phyloP scores from a whole-genome alignment of 1,139 yeast species.

The Blastobotrys capitulatus region DNA sequence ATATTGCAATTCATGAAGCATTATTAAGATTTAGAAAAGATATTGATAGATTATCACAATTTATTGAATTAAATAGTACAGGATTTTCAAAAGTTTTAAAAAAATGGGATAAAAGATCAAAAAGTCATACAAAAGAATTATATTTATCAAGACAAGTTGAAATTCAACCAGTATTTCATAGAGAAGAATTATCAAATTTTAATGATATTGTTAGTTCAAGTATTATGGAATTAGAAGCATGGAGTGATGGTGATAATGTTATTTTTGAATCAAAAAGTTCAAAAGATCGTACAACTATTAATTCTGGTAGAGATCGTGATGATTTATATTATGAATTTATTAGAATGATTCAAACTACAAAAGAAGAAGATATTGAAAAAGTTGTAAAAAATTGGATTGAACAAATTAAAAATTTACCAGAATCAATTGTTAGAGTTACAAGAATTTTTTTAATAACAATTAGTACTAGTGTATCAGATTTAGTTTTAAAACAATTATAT shows the following conservation, averaged over 20 bases:
- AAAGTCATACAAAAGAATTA: constrained; percentile 88
- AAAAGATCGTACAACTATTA: constrained; percentile 9
- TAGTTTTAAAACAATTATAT: constrained; percentile 37
- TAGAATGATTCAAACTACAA: constrained; percentile 32
- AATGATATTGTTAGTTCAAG: constrained; percentile 78
- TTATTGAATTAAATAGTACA: constrained; percentile 87
- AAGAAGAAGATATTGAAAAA: constrained; percentile 18
- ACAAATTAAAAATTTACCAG: constrained; percentile 43
- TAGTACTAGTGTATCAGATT: constrained; percentile 41
- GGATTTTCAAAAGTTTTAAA: constrained; percentile 93
- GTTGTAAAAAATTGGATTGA: constrained; percentile 41
- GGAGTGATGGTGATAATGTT: constrained; percentile 65
- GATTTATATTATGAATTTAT: constrained; percentile 65
- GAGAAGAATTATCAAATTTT: constrained; percentile 77
- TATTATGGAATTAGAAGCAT: constrained; percentile 77
- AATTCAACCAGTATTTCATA: constrained; percentile 93
- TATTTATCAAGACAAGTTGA: constrained; percentile 89
- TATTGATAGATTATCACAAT: constrained; percentile 80
- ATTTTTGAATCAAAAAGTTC: constrained; percentile 27
- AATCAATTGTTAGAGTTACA: constrained; percentile 46
- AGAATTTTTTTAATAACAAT: constrained; percentile 61
- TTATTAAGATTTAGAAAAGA: constrained; percentile 88
- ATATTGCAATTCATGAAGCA: constrained; percentile 71
- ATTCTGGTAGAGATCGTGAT: constrained; percentile 36
- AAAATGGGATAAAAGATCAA: constrained; percentile 96